These are phyloP conservation scores for Inga oerstediana DNA, from an alignment of 306 rosid genomes.

Conservation along the genomic window DNA sequence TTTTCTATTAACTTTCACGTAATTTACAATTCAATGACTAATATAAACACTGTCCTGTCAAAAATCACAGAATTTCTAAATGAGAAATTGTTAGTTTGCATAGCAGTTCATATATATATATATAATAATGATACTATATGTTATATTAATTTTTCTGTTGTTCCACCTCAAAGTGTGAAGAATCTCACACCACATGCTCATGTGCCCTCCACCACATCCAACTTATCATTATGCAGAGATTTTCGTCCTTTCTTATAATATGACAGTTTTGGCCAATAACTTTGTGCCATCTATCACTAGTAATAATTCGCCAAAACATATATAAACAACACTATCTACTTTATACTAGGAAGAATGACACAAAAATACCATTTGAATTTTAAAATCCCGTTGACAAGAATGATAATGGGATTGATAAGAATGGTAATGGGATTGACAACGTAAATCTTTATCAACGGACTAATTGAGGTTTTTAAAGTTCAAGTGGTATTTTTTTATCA, in stretches of 20 bases:
- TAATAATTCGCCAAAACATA: neutral
- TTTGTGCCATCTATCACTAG: neutral
- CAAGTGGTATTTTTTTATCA: too few relatives aligned
- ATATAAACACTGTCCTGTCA: too few relatives aligned
- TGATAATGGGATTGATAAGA: too few relatives aligned
- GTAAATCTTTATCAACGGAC: too few relatives aligned
- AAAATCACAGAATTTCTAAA: neutral
- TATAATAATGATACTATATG: neutral
- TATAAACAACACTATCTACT: neutral
- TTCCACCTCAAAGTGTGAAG: neutral
- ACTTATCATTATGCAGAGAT: neutral
- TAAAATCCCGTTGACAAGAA: too few relatives aligned
- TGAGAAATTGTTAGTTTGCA: too few relatives aligned
- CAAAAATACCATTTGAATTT: too few relatives aligned
- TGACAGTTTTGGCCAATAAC: neutral
- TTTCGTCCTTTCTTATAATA: neutral
- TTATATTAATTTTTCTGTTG: neutral
- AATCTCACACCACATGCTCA: neutral
- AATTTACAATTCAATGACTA: neutral
- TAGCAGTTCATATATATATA: neutral
- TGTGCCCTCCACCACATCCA: conserved; percentile 5
- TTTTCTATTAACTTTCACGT: neutral
- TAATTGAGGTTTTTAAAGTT: too few relatives aligned
- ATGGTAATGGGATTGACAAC: too few relatives aligned
- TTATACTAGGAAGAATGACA: neutral